These are phyloP conservation scores for Zychaea mexicana DNA, from an alignment of 371 early-diverging fungal species.

Conservation along the genomic window DNA sequence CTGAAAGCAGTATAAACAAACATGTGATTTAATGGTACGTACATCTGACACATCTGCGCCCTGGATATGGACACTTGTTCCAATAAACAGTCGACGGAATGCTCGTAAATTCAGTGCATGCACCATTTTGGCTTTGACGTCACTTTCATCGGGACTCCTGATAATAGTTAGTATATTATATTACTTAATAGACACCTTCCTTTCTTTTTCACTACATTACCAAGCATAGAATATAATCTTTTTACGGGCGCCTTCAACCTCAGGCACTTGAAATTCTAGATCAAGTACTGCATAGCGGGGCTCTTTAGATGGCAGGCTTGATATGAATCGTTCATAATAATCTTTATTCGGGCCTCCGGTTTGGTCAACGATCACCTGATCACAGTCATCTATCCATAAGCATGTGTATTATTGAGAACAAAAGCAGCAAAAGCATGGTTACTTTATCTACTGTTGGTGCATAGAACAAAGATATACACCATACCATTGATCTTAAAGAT, in stretches of 20 bases:
- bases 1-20: no score
- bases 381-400: not conserved
- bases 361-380: not conserved
- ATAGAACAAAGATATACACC: not conserved
- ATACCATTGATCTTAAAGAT: not conserved
- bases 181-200: not conserved
- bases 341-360: not conserved
- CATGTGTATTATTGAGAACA: not conserved
- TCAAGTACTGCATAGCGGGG: not conserved
- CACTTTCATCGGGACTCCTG: constrained; percentile 1
- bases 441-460: no score
- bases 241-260: not conserved
- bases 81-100: not conserved
- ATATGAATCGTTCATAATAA: not conserved
- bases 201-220: not conserved
- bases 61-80: not conserved
- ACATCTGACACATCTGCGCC: not conserved
- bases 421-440: not conserved
- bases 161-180: not conserved
- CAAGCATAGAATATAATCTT: not conserved
- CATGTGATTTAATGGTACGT: not conserved
- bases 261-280: not conserved
- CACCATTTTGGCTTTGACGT: not conserved
- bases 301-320: not conserved
- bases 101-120: not conserved